A percentile compares a stretch with the other conserved stretches of the same genome.
Conservation (phyloP, 495 filamentous ascomycete species). For the Trichoderma parareesei region DNA sequence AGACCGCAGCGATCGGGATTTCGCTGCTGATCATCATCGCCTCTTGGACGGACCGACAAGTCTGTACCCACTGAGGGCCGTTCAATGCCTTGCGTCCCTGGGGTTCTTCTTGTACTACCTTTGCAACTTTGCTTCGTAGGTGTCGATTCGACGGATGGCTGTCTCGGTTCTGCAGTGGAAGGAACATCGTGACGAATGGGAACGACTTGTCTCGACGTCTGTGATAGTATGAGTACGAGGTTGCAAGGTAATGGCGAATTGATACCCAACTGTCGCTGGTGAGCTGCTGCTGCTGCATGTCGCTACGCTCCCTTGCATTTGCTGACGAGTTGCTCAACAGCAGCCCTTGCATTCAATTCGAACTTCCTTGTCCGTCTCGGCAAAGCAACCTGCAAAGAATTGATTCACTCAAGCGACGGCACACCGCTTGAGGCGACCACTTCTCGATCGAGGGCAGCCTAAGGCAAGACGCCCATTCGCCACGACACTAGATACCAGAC, state of each 20-base stretch:
- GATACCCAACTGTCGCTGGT: not conserved
- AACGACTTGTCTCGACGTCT: no score
- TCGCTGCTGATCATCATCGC: not conserved
- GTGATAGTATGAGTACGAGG: no score
- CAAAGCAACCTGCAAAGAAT: not conserved
- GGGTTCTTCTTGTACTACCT: no score
- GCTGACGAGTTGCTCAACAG: constrained; percentile 2
- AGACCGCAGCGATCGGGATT: not conserved
- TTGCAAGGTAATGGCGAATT: not conserved
- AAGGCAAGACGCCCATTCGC: no score
- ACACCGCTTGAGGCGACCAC: not conserved
- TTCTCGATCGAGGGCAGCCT: no score
- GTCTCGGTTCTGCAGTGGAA: no score
- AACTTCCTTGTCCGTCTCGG: not conserved
- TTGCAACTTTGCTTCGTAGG: no score
- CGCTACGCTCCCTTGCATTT: not conserved
- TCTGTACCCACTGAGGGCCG: no score
- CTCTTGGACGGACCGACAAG: not conserved
- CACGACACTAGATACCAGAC: no score
- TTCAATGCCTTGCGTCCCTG: no score
- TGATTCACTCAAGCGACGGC: not conserved
- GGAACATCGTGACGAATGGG: no score
- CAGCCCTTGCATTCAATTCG: not conserved
- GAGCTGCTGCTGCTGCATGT: not conserved
- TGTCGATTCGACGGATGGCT: no score